A percentile compares a stretch with the other conserved stretches of the same genome.
Evolutionary conservation across 768 basidiomycete species (phyloP).

Genomic region (Mycena sanguinolenta): DNA sequence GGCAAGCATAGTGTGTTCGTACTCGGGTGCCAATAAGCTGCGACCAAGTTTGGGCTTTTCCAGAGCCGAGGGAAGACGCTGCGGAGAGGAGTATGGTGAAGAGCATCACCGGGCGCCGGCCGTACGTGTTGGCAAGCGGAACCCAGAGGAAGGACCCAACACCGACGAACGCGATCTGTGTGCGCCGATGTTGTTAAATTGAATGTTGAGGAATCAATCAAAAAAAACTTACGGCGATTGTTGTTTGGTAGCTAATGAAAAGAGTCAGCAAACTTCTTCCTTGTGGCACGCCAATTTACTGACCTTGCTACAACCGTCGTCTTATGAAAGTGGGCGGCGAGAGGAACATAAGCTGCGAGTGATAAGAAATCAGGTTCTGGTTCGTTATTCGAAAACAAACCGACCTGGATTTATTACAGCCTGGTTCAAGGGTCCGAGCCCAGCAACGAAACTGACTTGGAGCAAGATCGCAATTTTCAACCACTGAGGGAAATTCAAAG

Average conservation of each 20-base stretch:
- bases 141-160: conserved; percentile 40
- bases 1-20: background rate
- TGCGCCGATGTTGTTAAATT: background rate
- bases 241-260: conserved; percentile 34
- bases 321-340: conserved; percentile 39
- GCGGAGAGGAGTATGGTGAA: conserved; percentile 38
- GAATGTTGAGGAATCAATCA: background rate
- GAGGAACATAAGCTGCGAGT: conserved; percentile 40
- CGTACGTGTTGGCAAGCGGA: conserved; percentile 39
- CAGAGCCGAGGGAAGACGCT: conserved; percentile 37
- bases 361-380: background rate
- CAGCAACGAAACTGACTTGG: conserved; percentile 37
- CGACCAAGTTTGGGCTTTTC: conserved; percentile 37
- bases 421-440: conserved; percentile 38
- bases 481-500: conserved; percentile 41
- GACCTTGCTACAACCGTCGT: conserved; percentile 40
- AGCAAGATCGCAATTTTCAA: conserved; percentile 38
- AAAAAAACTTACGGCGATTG: conserved; percentile 23
- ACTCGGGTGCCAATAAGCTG: conserved; percentile 40
- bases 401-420: conserved; percentile 39
- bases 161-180: conserved; percentile 36
- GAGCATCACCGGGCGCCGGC: conserved; percentile 39
- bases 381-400: background rate
- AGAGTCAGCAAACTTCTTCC: background rate
- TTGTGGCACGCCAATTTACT: background rate